Percentiles rank a stretch among this genome's conserved stretches.
phyloP scores from a whole-genome alignment of 1,284 basidiomycete species.

The Sphagnurus paluster region DNA sequence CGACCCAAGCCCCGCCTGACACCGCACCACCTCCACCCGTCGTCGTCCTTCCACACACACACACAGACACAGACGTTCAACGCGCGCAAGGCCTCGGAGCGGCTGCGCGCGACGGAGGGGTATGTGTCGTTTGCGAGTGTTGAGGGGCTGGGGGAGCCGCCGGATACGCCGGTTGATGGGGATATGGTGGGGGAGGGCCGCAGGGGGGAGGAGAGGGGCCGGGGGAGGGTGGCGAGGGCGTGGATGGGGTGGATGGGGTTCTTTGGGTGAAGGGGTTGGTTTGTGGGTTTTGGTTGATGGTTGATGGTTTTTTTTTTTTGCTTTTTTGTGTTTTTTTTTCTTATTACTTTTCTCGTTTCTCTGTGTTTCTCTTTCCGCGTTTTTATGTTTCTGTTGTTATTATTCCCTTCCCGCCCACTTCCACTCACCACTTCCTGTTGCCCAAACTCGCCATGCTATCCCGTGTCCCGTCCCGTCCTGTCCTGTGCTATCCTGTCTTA shows the following conservation, averaged over 20 bases:
- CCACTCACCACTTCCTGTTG: too few species aligned
- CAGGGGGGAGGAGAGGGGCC: conserved; percentile 16
- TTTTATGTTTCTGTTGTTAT: too few species aligned
- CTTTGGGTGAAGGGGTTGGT: background rate
- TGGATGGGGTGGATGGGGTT: conserved; percentile 12
- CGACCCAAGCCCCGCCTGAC: background rate
- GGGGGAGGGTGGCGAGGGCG: conserved; percentile 11
- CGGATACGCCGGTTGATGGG: conserved; percentile 31
- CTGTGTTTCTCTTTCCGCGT: background rate
- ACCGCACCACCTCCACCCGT: background rate
- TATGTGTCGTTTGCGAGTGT: conserved; percentile 69
- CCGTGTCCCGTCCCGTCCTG: too few species aligned
- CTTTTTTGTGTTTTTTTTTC: background rate
- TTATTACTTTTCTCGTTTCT: background rate
- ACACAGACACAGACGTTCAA: too few species aligned
- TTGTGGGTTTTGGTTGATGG: background rate
- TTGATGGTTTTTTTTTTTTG: background rate
- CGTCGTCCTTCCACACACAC: background rate
- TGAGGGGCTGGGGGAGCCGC: conserved; percentile 68
- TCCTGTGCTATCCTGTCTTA: too few species aligned
- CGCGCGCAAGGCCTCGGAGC: conserved; percentile 56
- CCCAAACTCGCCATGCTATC: too few species aligned
- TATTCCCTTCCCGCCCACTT: too few species aligned
- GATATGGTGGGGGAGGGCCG: conserved; percentile 10
- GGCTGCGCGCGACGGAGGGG: conserved; percentile 57